These are phyloP conservation scores for Zymoseptoria tritici DNA, from an alignment of 2,329 filamentous ascomycete genomes.

Conservation along the genomic window DNA sequence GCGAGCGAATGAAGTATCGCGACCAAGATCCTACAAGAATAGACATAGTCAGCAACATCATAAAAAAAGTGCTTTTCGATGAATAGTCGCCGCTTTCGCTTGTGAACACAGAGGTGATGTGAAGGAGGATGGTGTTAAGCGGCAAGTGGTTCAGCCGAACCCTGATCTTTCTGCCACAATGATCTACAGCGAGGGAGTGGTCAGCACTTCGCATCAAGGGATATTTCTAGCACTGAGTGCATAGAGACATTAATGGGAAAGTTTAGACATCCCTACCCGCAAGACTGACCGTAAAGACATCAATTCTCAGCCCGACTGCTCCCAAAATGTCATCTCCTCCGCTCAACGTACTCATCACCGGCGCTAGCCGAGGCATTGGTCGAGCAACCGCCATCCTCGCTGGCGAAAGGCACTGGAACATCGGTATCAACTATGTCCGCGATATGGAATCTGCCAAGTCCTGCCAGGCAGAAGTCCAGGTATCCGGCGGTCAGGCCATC, in stretches of 20 bases:
- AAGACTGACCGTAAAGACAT: no score
- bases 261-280: no score
- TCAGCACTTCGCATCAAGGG: neutral
- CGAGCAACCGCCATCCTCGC: conserved; percentile 19
- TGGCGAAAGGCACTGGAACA: conserved; percentile 19
- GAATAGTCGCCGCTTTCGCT: neutral
- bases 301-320: no score
- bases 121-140: no score
- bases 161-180: neutral
- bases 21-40: no score
- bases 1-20: no score
- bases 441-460: conserved; percentile 15
- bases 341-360: conserved; percentile 19
- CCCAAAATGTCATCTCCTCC: neutral
- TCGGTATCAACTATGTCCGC: conserved; percentile 22
- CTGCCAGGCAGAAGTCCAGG: conserved; percentile 14
- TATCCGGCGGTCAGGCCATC: conserved; percentile 16
- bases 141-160: neutral
- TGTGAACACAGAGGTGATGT: neutral
- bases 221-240: neutral
- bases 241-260: no score
- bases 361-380: conserved; percentile 22
- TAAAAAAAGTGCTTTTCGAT: neutral
- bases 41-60: no score
- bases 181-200: neutral